phyloP scores from a whole-genome alignment of 768 basidiomycete genomes.

The Leccinum boreale region DNA sequence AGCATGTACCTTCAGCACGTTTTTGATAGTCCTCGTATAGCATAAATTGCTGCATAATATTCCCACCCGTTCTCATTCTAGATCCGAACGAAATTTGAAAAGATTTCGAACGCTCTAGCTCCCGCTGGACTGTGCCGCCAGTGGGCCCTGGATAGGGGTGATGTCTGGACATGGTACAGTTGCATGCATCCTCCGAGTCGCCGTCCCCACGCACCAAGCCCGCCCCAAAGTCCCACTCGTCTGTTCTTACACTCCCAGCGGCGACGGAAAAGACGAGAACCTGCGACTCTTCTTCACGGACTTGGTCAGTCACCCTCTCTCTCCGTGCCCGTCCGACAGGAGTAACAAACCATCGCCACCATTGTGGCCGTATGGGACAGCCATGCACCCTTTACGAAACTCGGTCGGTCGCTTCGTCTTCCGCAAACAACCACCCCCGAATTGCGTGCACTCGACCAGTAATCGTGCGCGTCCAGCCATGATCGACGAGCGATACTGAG shows the following conservation, averaged over 20 bases:
- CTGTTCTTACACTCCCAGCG: conserved; percentile 68
- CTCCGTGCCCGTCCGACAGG: neutral
- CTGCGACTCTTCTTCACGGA: conserved; percentile 77
- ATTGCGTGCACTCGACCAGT: conserved; percentile 76
- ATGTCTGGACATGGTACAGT: conserved; percentile 21
- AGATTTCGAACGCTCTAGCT: too few relatives aligned
- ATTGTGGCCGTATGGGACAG: conserved; percentile 63
- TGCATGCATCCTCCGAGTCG: conserved; percentile 9
- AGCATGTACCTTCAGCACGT: too few relatives aligned
- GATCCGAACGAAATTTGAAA: too few relatives aligned
- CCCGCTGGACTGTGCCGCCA: too few relatives aligned
- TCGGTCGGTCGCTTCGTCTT: conserved; percentile 72
- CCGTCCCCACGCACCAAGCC: conserved; percentile 42
- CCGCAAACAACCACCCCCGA: conserved; percentile 88
- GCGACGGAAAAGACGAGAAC: conserved; percentile 85
- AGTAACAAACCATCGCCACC: neutral
- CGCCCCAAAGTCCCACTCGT: conserved; percentile 47
- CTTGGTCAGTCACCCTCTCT: conserved; percentile 51
- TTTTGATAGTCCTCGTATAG: too few relatives aligned
- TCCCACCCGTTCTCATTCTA: too few relatives aligned
- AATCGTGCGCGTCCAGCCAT: conserved; percentile 22
- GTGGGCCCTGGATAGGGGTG: too few relatives aligned
- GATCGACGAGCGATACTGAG: conserved; percentile 8
- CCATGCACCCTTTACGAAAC: conserved; percentile 67
- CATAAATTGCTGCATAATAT: too few relatives aligned